Conservation (phyloP, 352 stramenopile genomes). For the Stephanocyclus meneghinianus region DNA sequence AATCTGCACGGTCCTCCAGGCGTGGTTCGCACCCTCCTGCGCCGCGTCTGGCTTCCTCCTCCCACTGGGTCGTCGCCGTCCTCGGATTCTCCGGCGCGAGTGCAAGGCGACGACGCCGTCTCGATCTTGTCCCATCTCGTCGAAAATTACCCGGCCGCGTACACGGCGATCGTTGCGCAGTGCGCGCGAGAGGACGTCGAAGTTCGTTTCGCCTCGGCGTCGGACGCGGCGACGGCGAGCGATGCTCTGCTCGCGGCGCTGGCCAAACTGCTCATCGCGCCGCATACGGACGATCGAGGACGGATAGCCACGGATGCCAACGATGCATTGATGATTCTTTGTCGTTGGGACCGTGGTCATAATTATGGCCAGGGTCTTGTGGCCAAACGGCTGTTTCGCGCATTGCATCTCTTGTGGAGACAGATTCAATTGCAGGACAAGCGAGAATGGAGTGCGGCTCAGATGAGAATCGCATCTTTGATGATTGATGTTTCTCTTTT, state of each 20-base stretch:
- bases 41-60: slow-evolving; percentile 18
- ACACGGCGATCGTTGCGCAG: slow-evolving; percentile 26
- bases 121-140: slow-evolving; percentile 36
- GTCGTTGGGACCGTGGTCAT: slow-evolving; percentile 26
- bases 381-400: slow-evolving; percentile 15
- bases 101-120: slow-evolving; percentile 32
- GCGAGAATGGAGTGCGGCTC: slow-evolving; percentile 20
- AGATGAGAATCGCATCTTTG: slow-evolving; percentile 44
- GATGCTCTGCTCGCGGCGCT: slow-evolving; percentile 38
- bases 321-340: slow-evolving; percentile 26
- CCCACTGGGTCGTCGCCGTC: not conserved
- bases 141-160: slow-evolving; percentile 18
- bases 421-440: slow-evolving; percentile 29
- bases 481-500: slow-evolving; percentile 51
- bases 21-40: slow-evolving; percentile 29
- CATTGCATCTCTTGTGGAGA: slow-evolving; percentile 26
- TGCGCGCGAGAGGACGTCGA: slow-evolving; percentile 29
- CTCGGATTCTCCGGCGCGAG: not conserved
- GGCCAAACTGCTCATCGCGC: slow-evolving; percentile 31
- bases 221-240: not conserved
- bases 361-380: not conserved
- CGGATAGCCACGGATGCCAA: slow-evolving; percentile 38
- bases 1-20: slow-evolving; percentile 29
- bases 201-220: slow-evolving; percentile 8
- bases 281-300: slow-evolving; percentile 36